These are phyloP conservation scores for Cadophora sp. DNA, from an alignment of 2,329 filamentous ascomycete genomes.

Conservation along the genomic window DNA sequence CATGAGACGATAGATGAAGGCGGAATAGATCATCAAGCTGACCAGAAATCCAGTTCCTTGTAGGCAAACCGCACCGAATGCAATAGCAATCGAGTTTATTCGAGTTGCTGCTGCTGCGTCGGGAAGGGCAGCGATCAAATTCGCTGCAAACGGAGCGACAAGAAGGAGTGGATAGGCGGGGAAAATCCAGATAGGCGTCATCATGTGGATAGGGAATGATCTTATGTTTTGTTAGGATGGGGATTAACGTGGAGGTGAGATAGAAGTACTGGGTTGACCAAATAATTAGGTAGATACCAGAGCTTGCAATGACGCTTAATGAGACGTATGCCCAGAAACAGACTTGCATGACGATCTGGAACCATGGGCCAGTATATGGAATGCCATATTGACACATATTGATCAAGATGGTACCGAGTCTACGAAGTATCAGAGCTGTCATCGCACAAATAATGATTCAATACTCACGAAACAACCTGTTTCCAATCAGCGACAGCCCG, in stretches of 20 bases:
- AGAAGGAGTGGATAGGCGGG: conserved; percentile 83
- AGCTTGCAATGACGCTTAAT: conserved; percentile 70
- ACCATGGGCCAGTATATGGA: conserved; percentile 66
- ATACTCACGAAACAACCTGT: conserved; percentile 54
- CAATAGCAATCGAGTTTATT: conserved; percentile 55
- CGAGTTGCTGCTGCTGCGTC: conserved; percentile 45
- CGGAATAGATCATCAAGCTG: conserved; percentile 80
- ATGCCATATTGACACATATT: conserved; percentile 81
- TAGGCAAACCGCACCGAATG: conserved; percentile 56
- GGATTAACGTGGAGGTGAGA: not conserved
- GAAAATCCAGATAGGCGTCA: conserved; percentile 91
- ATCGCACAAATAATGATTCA: conserved; percentile 46
- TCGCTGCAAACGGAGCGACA: conserved; percentile 72
- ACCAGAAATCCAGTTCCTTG: conserved; percentile 64
- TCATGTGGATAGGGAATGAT: conserved; percentile 73
- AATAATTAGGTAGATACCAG: conserved; percentile 76
- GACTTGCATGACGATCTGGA: conserved; percentile 64
- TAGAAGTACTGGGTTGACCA: conserved; percentile 63
- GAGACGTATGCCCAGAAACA: conserved; percentile 78
- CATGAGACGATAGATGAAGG: conserved; percentile 87
- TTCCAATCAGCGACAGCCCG: conserved; percentile 32
- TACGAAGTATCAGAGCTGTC: conserved; percentile 62
- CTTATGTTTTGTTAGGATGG: conserved; percentile 28
- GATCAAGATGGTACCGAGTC: conserved; percentile 77
- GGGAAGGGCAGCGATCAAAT: conserved; percentile 51